Base-by-base conservation (phyloP, 2,329 filamentous ascomycete genomes). In the Fonsecaea pedrosoi region DNA sequence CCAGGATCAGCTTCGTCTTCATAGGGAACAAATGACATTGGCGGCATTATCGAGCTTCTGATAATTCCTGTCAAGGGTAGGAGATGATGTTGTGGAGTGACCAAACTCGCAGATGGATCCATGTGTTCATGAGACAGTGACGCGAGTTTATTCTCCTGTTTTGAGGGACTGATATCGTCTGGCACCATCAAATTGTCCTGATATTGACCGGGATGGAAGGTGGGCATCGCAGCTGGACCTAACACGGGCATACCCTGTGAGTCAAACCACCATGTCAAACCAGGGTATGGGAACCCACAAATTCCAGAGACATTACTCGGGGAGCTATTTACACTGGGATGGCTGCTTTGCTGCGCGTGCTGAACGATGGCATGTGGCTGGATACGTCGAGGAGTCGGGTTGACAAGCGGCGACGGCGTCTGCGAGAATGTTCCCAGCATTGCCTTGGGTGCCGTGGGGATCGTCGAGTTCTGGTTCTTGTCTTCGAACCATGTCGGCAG, bases 141-240 rank as follows among this genome's bases (percentile, higher is more conserved):
- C 9, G 62, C 67, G 18, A 71, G 57, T 62, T 73, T 73, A 56
- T 64, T 61, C 56, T 73, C 71, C 59, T 73, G 70, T 59, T 73
- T 73, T 18, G 69, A 65, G n/a, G 71, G 71, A 53, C 69, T 72
- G 35, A 72, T 62, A 48, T 72, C 71, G 25, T 66, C 60, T 21
- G 71, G 68, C 8, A 55, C 62, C 69, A 72, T 70, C 13, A 55
- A 45, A 34, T 67, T 60, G 50, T 50, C 55, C 18, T 21, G 18
- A 53, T 54, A 59, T 35, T 59, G 61, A 21, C 37, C 35, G n/a
- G 59, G 48, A 21, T 38, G 25, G 55, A 60, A 42, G 21, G 30
- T 18, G 30, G 63, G 60, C 35, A 62, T 42, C 21, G 66, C 25
- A n/a, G 42, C 32, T 15, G 62, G 63, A 63, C n/a, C 62, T 68